phyloP scores from a whole-genome alignment of 2,329 filamentous ascomycete species.

The Apiospora saccharicola region DNA sequence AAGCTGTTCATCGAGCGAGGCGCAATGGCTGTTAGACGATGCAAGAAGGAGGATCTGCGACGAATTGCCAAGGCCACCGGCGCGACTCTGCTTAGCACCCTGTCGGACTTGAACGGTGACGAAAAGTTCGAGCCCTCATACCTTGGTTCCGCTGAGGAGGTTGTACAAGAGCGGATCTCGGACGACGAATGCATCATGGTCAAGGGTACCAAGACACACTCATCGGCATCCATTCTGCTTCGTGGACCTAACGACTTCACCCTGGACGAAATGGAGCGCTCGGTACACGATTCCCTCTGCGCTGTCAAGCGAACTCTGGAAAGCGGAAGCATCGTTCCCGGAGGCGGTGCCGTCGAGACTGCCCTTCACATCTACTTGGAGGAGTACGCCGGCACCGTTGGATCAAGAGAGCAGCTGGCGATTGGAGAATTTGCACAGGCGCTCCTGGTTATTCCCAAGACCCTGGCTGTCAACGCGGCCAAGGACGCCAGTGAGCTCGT shows the following conservation, averaged over 20 bases:
- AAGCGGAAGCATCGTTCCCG: conserved; percentile 95
- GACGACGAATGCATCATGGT: conserved; percentile 98
- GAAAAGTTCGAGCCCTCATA: conserved; percentile 94
- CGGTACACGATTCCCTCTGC: conserved; percentile 94
- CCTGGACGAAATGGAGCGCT: conserved; percentile 98
- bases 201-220: conserved; percentile 94
- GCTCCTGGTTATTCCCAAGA: conserved; percentile 94
- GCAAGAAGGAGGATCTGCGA: conserved; percentile 97
- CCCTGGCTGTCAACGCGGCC: conserved; percentile 93
- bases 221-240: conserved; percentile 93
- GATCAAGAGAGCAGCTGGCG: conserved; percentile 94
- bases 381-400: conserved; percentile 97
- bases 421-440: conserved; percentile 97
- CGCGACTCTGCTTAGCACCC: conserved; percentile 88
- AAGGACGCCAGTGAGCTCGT: conserved; percentile 96
- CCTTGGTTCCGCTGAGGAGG: conserved; percentile 91
- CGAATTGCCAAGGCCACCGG: conserved; percentile 96
- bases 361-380: conserved; percentile 98
- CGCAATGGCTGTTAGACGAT: conserved; percentile 93
- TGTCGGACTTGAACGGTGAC: conserved; percentile 96
- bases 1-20: conserved; percentile 95
- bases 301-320: conserved; percentile 97
- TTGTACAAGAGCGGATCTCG: conserved; percentile 97
- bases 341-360: conserved; percentile 97
- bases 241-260: conserved; percentile 96